These are phyloP conservation scores for Rhizophagus prolifer DNA, from an alignment of 192 early-diverging fungal species.

Conservation along the genomic window DNA sequence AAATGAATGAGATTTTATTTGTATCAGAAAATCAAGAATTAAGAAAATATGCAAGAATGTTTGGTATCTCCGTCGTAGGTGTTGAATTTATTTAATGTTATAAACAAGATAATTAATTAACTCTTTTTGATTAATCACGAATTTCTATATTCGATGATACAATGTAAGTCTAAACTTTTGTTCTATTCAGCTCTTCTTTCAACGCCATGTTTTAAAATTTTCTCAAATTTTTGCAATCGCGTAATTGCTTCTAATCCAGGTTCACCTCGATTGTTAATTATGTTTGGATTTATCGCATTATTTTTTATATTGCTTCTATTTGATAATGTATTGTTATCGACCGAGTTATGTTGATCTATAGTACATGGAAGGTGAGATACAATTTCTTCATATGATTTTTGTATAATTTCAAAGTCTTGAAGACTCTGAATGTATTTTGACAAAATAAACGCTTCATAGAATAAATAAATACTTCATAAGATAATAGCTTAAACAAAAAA, in stretches of 20 bases:
- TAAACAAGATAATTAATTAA: background rate
- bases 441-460: background rate
- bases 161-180: background rate
- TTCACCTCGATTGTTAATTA: slow-evolving; percentile 21
- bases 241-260: slow-evolving; percentile 19
- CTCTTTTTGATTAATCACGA: background rate
- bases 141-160: background rate
- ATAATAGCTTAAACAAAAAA: background rate
- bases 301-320: background rate
- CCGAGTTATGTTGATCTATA: background rate
- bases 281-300: background rate
- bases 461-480: background rate
- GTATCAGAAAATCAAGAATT: slow-evolving; percentile 53
- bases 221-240: slow-evolving; percentile 2
- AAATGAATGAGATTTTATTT: slow-evolving; percentile 40
- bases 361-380: slow-evolving; percentile 5
- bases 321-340: background rate
- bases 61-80: slow-evolving; percentile 38
- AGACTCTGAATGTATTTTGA: background rate
- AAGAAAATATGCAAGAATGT: slow-evolving; percentile 48
- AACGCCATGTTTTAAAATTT: slow-evolving; percentile 9
- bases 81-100: slow-evolving; percentile 11
- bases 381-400: slow-evolving; percentile 21
- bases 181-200: slow-evolving; percentile 7
- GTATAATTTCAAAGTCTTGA: slow-evolving; percentile 18